These are phyloP conservation scores for Petunia hybrid DNA, from an alignment of 305 asterid species.

Conservation along the genomic window DNA sequence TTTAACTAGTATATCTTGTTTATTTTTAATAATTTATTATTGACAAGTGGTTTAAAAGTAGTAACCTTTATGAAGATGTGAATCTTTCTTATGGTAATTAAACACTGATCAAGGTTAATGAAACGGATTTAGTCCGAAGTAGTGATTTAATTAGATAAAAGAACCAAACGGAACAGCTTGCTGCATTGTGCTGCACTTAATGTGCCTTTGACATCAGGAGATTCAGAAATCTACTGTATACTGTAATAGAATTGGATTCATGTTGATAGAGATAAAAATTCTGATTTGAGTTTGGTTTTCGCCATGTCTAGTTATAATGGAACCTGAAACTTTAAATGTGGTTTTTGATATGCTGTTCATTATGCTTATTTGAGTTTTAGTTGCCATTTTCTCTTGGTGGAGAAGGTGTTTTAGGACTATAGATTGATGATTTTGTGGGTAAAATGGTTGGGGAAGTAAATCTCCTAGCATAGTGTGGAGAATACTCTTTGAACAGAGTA, in stretches of 20 bases:
- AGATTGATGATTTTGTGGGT: background rate
- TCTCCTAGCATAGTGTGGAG: background rate
- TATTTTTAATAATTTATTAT: background rate
- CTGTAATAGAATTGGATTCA: background rate
- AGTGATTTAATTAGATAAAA: background rate
- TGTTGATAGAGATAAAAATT: conserved; percentile 24
- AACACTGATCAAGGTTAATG: background rate
- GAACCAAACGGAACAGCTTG: background rate
- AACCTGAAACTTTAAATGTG: background rate
- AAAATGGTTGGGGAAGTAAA: background rate
- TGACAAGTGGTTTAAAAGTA: background rate
- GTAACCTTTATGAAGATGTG: conserved; percentile 2
- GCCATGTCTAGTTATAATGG: conserved; percentile 8
- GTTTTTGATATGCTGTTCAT: conserved; percentile 16
- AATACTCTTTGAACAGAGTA: conserved; percentile 8
- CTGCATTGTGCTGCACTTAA: background rate
- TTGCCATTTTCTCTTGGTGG: background rate
- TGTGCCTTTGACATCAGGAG: background rate
- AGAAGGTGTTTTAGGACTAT: background rate
- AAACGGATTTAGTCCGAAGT: background rate
- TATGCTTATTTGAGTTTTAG: conserved; percentile 24
- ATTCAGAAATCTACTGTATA: conserved; percentile 4
- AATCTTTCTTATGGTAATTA: background rate
- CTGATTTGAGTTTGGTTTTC: background rate
- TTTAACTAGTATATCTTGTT: background rate